Percentiles rank a stretch among this genome's conserved stretches.
Conservation (phyloP, 1,284 basidiomycete species). For the Omphalotus olearius region DNA sequence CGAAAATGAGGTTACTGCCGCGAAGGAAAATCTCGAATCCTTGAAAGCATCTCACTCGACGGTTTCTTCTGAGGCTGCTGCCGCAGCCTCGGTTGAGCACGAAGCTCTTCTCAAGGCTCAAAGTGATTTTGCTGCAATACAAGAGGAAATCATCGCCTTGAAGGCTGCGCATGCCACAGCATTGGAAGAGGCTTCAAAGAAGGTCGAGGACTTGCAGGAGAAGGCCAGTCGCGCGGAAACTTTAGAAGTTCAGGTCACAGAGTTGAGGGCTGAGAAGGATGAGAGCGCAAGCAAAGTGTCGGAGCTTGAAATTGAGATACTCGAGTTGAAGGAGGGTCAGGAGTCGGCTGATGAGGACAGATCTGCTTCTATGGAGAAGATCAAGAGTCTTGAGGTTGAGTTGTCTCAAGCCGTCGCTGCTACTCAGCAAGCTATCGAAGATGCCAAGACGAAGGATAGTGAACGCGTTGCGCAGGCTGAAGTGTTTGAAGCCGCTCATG, state of each 20-base stretch:
- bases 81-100: slow-evolving; percentile 54
- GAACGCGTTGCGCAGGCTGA: slow-evolving; percentile 39
- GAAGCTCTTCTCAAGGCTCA: slow-evolving; percentile 63
- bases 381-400: slow-evolving; percentile 51
- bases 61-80: slow-evolving; percentile 36
- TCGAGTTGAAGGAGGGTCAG: slow-evolving; percentile 71
- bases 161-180: slow-evolving; percentile 47
- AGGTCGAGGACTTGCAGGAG: slow-evolving; percentile 39
- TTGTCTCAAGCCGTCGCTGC: slow-evolving; percentile 44
- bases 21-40: slow-evolving; percentile 48
- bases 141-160: slow-evolving; percentile 49
- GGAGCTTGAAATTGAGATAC: slow-evolving; percentile 73
- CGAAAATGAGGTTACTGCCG: slow-evolving; percentile 45
- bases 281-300: slow-evolving; percentile 73
- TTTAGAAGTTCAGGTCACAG: slow-evolving; percentile 49
- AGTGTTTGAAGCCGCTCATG: slow-evolving; percentile 40
- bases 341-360: slow-evolving; percentile 62
- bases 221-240: slow-evolving; percentile 40
- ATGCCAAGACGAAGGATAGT: slow-evolving; percentile 45
- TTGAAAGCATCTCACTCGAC: slow-evolving; percentile 44
- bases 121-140: slow-evolving; percentile 52
- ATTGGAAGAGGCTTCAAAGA: slow-evolving; percentile 41
- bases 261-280: slow-evolving; percentile 64
- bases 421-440: slow-evolving; percentile 46
- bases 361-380: slow-evolving; percentile 37